Evolutionary conservation across 331 rosid genomes (phyloP).

Genomic region (Erythrophleum ivorense): DNA sequence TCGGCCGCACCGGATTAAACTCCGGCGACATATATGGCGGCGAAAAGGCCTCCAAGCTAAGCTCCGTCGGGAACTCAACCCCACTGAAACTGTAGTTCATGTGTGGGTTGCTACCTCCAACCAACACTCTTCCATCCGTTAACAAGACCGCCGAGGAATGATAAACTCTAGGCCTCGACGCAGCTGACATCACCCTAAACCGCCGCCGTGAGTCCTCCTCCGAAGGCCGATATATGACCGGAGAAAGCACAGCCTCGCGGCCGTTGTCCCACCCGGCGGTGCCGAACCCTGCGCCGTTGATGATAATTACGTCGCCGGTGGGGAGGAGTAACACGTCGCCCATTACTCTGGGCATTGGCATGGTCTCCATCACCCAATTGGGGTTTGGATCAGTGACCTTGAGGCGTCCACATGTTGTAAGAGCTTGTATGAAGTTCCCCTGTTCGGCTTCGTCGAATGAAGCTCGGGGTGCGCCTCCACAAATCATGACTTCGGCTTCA

Average conservation of each 20-base stretch:
- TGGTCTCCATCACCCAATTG: constrained; percentile 64
- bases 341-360: constrained; percentile 77
- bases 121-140: constrained; percentile 63
- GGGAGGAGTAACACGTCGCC: constrained; percentile 79
- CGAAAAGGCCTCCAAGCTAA: constrained; percentile 73
- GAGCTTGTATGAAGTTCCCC: constrained; percentile 45
- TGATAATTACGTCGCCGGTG: constrained; percentile 60
- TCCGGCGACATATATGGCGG: constrained; percentile 64
- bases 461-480: constrained; percentile 73
- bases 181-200: constrained; percentile 52
- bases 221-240: constrained; percentile 51
- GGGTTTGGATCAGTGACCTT: constrained; percentile 54
- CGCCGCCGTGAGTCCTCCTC: not conserved
- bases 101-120: constrained; percentile 87
- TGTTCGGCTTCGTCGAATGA: constrained; percentile 36
- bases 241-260: constrained; percentile 47
- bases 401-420: constrained; percentile 61
- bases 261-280: constrained; percentile 83
- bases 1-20: constrained; percentile 49
- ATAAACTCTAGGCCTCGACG: constrained; percentile 61
- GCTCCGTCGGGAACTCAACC: constrained; percentile 68
- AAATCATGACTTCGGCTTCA: constrained; percentile 62
- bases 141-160: constrained; percentile 68
- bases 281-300: constrained; percentile 64
- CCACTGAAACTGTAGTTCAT: constrained; percentile 58